Percentiles rank a stretch among this genome's conserved stretches.
Conservation (phyloP, 805 yeast species). For the Schwanniomyces vanrijiae region DNA sequence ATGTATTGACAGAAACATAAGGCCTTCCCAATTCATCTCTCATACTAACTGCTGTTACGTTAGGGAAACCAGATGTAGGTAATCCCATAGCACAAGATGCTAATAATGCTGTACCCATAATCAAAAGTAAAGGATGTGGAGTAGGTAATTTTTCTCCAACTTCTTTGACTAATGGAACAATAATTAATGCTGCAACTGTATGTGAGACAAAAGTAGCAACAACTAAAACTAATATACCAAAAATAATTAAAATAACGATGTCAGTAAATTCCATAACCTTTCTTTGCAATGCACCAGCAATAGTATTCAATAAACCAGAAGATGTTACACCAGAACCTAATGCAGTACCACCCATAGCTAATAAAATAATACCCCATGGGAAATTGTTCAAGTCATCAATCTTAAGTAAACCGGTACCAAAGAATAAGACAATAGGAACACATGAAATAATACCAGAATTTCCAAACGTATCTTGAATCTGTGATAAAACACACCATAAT, state of each 20-base stretch:
- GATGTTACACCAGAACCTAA: slow-evolving; percentile 52
- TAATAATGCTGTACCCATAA: slow-evolving; percentile 42
- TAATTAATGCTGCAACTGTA: slow-evolving; percentile 44
- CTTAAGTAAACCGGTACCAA: slow-evolving; percentile 50
- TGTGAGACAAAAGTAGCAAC: slow-evolving; percentile 46
- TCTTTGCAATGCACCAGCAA: slow-evolving; percentile 44
- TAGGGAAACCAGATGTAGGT: slow-evolving; percentile 46
- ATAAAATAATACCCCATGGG: slow-evolving; percentile 55
- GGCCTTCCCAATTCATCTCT: slow-evolving; percentile 42
- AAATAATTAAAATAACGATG: slow-evolving; percentile 46
- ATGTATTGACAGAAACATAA: slow-evolving; percentile 40
- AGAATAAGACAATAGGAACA: slow-evolving; percentile 48
- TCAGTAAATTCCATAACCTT: slow-evolving; percentile 42
- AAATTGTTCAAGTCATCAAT: slow-evolving; percentile 50
- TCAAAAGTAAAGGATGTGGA: slow-evolving; percentile 38
- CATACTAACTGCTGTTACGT: slow-evolving; percentile 45
- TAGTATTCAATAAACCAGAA: slow-evolving; percentile 47
- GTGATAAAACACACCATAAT: slow-evolving; percentile 49
- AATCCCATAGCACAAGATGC: slow-evolving; percentile 48
- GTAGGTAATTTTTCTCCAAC: slow-evolving; percentile 37
- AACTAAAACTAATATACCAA: slow-evolving; percentile 40
- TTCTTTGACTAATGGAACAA: slow-evolving; percentile 42
- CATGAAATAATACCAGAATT: slow-evolving; percentile 49
- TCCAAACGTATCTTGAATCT: slow-evolving; percentile 44
- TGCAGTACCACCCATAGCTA: slow-evolving; percentile 59